Evolutionary conservation across 2,329 filamentous ascomycete species (phyloP).

Genomic region (Aspergillus eucalypticola): DNA sequence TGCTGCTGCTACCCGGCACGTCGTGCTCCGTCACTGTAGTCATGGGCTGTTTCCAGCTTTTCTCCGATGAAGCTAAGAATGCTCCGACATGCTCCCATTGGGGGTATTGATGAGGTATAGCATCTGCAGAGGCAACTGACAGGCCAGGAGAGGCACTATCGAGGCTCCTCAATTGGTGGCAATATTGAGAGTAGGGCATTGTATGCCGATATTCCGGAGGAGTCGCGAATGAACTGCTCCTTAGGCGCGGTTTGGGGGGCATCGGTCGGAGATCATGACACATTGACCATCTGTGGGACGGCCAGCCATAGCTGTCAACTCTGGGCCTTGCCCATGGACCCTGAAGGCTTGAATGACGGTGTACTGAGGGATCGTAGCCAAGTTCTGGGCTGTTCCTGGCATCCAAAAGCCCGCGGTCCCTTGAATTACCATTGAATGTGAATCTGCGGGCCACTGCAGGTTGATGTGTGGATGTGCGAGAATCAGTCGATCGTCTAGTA

Average conservation of each 20-base stretch:
- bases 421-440: constrained; percentile 19
- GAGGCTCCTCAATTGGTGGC: constrained; percentile 15
- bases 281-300: constrained; percentile 15
- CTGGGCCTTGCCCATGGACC: constrained; percentile 12
- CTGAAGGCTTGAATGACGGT: constrained; percentile 24
- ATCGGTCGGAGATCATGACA: constrained; percentile 15
- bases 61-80: neutral
- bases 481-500: constrained; percentile 29
- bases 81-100: neutral
- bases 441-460: constrained; percentile 15
- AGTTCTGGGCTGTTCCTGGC: neutral
- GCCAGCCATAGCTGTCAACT: constrained; percentile 18
- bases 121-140: neutral
- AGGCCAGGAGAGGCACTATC: constrained; percentile 1
- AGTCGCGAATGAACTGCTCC: constrained; percentile 16
- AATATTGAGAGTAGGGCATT: constrained; percentile 15
- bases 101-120: neutral
- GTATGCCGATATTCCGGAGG: neutral
- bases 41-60: neutral
- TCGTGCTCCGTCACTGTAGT: neutral
- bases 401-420: constrained; percentile 8
- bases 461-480: constrained; percentile 22
- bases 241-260: constrained; percentile 4
- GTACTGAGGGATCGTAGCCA: constrained; percentile 14
- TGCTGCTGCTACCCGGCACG: neutral